phyloP scores from a whole-genome alignment of 1,284 basidiomycete species.

The Cutaneotrichosporon cavernicola region DNA sequence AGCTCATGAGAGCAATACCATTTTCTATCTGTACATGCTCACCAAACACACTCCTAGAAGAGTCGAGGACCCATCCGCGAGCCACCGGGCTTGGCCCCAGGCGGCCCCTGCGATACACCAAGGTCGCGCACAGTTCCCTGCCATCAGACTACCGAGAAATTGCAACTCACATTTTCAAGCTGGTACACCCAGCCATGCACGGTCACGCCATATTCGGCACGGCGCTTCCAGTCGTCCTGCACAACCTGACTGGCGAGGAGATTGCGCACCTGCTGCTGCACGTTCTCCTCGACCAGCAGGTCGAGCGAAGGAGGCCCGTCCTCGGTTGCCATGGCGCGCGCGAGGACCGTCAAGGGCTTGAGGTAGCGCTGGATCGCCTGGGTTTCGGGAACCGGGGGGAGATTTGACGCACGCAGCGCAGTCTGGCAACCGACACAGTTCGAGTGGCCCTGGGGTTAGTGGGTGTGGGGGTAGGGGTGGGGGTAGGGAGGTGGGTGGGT shows the following conservation, averaged over 20 bases:
- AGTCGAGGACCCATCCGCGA: conserved; percentile 19
- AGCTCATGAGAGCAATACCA: not conserved
- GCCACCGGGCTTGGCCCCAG: conserved; percentile 30
- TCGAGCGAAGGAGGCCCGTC: conserved; percentile 46
- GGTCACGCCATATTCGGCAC: conserved; percentile 43
- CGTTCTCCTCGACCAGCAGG: conserved; percentile 46
- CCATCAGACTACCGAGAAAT: not conserved
- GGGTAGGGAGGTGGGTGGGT: not conserved
- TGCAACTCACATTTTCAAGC: conserved; percentile 46
- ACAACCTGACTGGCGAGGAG: conserved; percentile 43
- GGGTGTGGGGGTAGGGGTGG: too few species aligned
- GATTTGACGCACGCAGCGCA: conserved; percentile 44
- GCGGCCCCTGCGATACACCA: conserved; percentile 44
- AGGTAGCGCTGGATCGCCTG: conserved; percentile 47
- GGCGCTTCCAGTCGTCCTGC: conserved; percentile 43
- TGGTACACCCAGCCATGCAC: conserved; percentile 53
- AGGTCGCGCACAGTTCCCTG: conserved; percentile 49
- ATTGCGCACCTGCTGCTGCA: conserved; percentile 45
- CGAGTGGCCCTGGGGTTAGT: conserved; percentile 43
- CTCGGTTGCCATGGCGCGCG: conserved; percentile 36
- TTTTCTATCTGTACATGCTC: conserved; percentile 2
- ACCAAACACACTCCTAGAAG: conserved; percentile 12
- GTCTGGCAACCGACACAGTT: conserved; percentile 51
- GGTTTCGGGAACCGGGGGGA: conserved; percentile 39
- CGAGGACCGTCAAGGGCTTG: conserved; percentile 41